Conservation (phyloP, 2,329 filamentous ascomycete species). For the Epichloe sp. region DNA sequence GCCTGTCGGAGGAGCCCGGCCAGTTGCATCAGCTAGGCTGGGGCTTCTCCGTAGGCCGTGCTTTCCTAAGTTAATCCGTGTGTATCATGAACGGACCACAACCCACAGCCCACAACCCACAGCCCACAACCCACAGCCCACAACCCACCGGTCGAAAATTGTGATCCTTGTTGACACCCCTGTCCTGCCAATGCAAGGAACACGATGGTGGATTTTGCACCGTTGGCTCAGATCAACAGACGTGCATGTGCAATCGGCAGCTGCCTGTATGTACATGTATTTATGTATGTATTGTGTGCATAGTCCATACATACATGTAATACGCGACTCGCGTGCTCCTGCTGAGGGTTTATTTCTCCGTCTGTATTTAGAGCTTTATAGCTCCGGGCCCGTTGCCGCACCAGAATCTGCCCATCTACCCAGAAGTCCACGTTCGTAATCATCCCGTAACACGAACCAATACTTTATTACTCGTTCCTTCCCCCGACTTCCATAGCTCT, state of each 20-base stretch:
- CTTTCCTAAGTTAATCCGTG: no score
- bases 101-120: no score
- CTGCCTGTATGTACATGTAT: no score
- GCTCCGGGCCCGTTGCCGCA: background rate
- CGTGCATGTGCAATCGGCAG: background rate
- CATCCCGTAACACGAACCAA: background rate
- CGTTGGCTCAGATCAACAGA: background rate
- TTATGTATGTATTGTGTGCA: no score
- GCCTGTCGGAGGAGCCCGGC: no score
- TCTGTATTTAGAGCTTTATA: background rate
- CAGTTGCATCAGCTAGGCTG: no score
- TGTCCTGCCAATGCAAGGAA: conserved; percentile 4
- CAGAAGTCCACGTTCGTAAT: background rate
- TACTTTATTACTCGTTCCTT: background rate
- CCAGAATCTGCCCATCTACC: background rate
- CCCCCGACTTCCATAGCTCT: background rate
- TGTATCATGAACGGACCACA: no score
- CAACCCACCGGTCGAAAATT: no score
- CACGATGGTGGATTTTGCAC: background rate
- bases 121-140: no score
- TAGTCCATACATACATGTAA: background rate
- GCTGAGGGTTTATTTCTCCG: background rate
- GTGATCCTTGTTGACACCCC: no score
- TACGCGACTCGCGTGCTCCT: background rate
- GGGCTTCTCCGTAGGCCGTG: no score